Percentiles rank a stretch among this genome's conserved stretches.
phyloP scores from a whole-genome alignment of 371 early-diverging fungal species.

The Lichtheimia corymbifera region DNA sequence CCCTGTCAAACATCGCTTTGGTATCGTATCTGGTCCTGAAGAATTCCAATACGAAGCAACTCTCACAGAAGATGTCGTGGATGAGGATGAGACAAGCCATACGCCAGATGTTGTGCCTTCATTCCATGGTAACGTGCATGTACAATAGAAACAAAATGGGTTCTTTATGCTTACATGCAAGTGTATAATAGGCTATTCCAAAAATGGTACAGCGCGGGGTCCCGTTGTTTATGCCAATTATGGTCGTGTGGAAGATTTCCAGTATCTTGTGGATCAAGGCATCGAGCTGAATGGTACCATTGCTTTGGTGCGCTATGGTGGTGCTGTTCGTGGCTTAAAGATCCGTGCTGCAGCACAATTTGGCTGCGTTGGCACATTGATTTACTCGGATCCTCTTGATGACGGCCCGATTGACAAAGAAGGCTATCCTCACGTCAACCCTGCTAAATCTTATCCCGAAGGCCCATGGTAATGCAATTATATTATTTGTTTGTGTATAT shows the following conservation, averaged over 20 bases:
- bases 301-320: constrained; percentile 67
- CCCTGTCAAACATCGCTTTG: constrained; percentile 53
- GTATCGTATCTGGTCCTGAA: constrained; percentile 51
- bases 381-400: constrained; percentile 37
- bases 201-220: constrained; percentile 62
- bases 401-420: constrained; percentile 27
- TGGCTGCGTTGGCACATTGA: constrained; percentile 60
- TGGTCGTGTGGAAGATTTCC: constrained; percentile 63
- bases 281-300: constrained; percentile 52
- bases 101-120: constrained; percentile 58
- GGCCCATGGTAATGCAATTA: constrained; percentile 69
- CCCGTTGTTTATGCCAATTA: constrained; percentile 69
- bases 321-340: constrained; percentile 60
- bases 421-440: constrained; percentile 38
- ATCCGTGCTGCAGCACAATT: constrained; percentile 60
- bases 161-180: not conserved
- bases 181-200: constrained; percentile 43
- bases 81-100: constrained; percentile 57
- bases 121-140: constrained; percentile 52
- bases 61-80: constrained; percentile 54
- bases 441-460: constrained; percentile 60
- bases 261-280: constrained; percentile 42
- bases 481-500: no score
- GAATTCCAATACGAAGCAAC: constrained; percentile 52
- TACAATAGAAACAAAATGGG: not conserved